These are phyloP conservation scores for Vitis rupestris DNA, from an alignment of 164 flowering plant genomes.

Conservation along the genomic window DNA sequence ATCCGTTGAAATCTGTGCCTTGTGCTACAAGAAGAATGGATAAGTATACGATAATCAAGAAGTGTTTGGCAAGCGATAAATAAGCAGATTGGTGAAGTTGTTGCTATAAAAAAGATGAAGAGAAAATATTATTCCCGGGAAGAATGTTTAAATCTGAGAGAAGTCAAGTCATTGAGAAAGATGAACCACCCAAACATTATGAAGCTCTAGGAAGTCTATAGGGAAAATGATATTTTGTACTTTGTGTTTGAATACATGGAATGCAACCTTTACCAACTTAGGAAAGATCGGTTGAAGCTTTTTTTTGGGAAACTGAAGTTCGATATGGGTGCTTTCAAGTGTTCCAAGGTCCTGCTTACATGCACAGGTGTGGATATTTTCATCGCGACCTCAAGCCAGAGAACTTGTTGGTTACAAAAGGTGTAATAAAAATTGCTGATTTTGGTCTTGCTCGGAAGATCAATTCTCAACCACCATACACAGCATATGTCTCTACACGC, in stretches of 20 bases:
- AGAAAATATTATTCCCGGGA: constrained; percentile 96
- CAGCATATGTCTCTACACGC: constrained; percentile 90
- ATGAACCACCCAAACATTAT: constrained; percentile 95
- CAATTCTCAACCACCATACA: constrained; percentile 75
- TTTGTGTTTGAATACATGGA: constrained; percentile 99
- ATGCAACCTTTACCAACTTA: constrained; percentile 90
- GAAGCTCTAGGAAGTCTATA: constrained; percentile 95
- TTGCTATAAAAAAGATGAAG: constrained; percentile 96
- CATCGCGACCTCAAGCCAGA: constrained; percentile 88
- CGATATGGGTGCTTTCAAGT: constrained; percentile 98
- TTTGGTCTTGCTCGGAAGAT: constrained; percentile 97
- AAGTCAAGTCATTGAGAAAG: constrained; percentile 93
- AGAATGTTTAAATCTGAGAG: constrained; percentile 93
- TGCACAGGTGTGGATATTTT: constrained; percentile 84
- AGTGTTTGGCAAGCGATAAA: constrained; percentile 92
- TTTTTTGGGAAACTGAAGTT: constrained; percentile 77
- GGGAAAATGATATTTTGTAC: constrained; percentile 82
- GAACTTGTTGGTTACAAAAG: constrained; percentile 77
- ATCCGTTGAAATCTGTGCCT: constrained; percentile 20
- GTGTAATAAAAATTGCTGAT: constrained; percentile 83
- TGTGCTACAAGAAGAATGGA: constrained; percentile 56
- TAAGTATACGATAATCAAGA: constrained; percentile 85
- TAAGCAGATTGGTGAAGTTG: constrained; percentile 92
- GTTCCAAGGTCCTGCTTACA: constrained; percentile 93
- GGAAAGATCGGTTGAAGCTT: constrained; percentile 71